These are phyloP conservation scores for Ceratobasidium sp. DNA, from an alignment of 1,284 basidiomycete genomes.

Conservation along the genomic window DNA sequence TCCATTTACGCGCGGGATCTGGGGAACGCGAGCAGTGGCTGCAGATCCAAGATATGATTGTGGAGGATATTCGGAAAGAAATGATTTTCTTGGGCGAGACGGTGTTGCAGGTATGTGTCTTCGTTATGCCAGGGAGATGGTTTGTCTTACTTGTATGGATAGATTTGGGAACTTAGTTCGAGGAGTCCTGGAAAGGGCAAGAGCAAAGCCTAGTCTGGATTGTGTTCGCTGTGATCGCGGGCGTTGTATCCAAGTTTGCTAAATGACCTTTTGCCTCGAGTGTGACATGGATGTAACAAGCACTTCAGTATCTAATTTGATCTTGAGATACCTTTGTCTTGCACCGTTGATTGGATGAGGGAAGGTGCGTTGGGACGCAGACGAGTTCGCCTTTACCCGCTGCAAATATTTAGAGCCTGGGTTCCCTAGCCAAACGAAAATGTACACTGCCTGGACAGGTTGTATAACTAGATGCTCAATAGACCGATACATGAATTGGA, in stretches of 20 bases:
- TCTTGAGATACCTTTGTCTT: background rate
- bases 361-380: background rate
- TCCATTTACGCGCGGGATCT: conserved; percentile 76
- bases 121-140: background rate
- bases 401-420: background rate
- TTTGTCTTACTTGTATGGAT: conserved; percentile 2
- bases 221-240: too few species aligned
- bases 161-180: conserved; percentile 46
- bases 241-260: too few species aligned
- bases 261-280: too few species aligned
- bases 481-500: background rate
- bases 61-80: conserved; percentile 94
- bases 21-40: conserved; percentile 95
- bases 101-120: conserved; percentile 80
- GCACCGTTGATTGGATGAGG: background rate
- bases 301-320: background rate
- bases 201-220: background rate
- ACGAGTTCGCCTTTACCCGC: too few species aligned
- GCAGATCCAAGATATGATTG: conserved; percentile 96
- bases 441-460: background rate
- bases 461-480: background rate
- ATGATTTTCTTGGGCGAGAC: conserved; percentile 99
- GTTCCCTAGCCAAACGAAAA: background rate
- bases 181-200: conserved; percentile 25
- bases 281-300: background rate